Evolutionary conservation across 306 rosid genomes (phyloP), one percentile per base, ranked within the genome.

Genomic region (Alnus glutinosa): DNA sequence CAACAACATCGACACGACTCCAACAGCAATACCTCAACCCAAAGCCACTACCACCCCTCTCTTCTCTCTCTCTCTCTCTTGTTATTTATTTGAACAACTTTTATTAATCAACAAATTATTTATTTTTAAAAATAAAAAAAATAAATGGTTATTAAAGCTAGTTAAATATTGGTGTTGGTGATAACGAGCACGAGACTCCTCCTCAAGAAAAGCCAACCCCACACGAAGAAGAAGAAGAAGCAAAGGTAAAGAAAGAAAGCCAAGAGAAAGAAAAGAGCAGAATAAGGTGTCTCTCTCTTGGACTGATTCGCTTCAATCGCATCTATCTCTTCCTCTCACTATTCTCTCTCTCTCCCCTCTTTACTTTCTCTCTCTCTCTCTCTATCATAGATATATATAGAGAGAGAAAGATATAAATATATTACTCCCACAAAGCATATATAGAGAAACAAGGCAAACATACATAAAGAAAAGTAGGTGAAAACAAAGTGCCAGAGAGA

Each of bases 301-400:
- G 96, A 92, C 93, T 88, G 83, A 87, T 94, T 94, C 96, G 70
- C 74, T 89, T 87, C 87, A 64, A 86, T 86, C 92, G 86, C 98
- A 88, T 91, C 92, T 78, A 86, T 83, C 90, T 82, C 88, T 82
- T 77, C 78, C 80, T 73, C 78, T 37, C 77, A 49, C 80, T 72
- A 70, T 79, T 62, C 66, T 66, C 32, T 71, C 77, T 70, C 64
- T 73, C 42, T 78, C 59, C 51, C 62, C 55, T 68, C 23, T 34
- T 23, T 2, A 44, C 57, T 46, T 10, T 46, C 46, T 58, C 75
- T 74, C 78, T 58, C 75, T 74, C 78, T 67, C 73, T 50, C 74
- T n/a, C 48, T 78, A 52, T 75, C 73, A 39, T 77, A 14, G 72
- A 19, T 58, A 66, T 75, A 67, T 28, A 18, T 30, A 75, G 36